Conservation (phyloP, 1,139 yeast genomes). For the Yamadazyma diddensiae region DNA sequence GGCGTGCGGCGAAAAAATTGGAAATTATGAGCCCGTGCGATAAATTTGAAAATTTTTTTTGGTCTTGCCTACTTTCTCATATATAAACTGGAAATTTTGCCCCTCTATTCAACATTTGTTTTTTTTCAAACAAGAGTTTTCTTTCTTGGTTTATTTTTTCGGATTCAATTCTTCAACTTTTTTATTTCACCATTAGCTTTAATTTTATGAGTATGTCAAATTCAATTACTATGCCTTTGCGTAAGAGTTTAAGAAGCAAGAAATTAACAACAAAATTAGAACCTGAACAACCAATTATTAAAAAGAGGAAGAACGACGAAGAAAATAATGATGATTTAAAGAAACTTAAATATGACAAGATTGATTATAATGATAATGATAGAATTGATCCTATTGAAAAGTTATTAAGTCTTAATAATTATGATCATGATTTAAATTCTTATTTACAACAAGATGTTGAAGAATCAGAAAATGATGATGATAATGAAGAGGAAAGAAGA, state of each 20-base stretch:
- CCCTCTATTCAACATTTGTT: slow-evolving; percentile 6
- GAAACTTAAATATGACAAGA: background rate
- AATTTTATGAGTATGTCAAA: slow-evolving; percentile 19
- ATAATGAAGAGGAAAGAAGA: slow-evolving; percentile 5
- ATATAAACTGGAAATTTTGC: slow-evolving; percentile 8
- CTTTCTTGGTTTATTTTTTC: background rate
- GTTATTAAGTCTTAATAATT: slow-evolving; percentile 36
- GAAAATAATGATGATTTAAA: slow-evolving; percentile 3
- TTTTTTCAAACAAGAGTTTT: slow-evolving; percentile 1
- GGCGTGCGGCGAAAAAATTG: slow-evolving; percentile 18
- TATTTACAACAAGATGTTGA: slow-evolving; percentile 9
- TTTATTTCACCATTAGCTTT: background rate
- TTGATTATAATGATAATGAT: slow-evolving; percentile 20
- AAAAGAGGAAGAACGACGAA: slow-evolving; percentile 6
- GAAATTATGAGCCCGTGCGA: too few species aligned
- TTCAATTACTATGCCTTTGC: slow-evolving; percentile 10
- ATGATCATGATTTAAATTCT: slow-evolving; percentile 26
- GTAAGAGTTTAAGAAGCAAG: slow-evolving; percentile 34
- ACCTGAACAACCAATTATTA: slow-evolving; percentile 1
- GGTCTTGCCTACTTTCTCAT: slow-evolving; percentile 5
- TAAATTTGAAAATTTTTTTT: slow-evolving; percentile 13
- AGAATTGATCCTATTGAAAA: slow-evolving; percentile 46
- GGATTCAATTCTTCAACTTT: background rate
- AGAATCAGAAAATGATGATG: slow-evolving; percentile 8
- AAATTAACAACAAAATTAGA: slow-evolving; percentile 12